A percentile compares a stretch with the other conserved stretches of the same genome.
These are phyloP conservation scores for Austroboletus rostrupii DNA, from an alignment of 1,284 basidiomycete species.

Conservation along the genomic window DNA sequence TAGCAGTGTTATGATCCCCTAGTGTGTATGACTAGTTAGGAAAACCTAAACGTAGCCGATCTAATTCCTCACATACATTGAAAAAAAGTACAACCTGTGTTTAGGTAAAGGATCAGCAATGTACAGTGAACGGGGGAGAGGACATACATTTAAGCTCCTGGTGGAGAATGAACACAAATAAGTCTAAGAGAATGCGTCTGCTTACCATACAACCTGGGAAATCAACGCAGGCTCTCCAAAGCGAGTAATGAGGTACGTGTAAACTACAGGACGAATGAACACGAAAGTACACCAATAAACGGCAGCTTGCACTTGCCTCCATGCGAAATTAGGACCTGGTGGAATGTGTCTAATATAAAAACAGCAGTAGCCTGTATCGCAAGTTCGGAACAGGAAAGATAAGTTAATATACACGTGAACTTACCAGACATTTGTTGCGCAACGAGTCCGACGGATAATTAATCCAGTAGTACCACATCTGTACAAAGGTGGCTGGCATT, in stretches of 20 bases:
- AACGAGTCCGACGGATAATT: constrained; percentile 46
- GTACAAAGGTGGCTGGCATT: constrained; percentile 47
- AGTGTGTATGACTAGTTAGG: not conserved
- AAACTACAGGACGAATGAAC: constrained; percentile 37
- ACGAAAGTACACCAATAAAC: not conserved
- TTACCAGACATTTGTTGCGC: constrained; percentile 42
- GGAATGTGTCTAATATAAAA: constrained; percentile 48
- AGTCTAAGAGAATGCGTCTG: not conserved
- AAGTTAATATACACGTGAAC: not conserved
- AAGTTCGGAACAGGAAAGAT: not conserved
- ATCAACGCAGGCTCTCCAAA: constrained; percentile 39
- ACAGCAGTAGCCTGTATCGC: constrained; percentile 41
- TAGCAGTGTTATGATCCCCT: constrained; percentile 32
- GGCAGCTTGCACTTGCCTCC: constrained; percentile 33
- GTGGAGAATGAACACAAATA: not conserved
- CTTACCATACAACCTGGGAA: constrained; percentile 43
- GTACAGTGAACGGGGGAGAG: not conserved
- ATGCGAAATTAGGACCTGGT: constrained; percentile 55
- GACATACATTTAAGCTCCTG: constrained; percentile 47
- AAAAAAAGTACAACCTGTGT: constrained; percentile 35
- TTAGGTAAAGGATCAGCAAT: not conserved
- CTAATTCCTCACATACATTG: constrained; percentile 20
- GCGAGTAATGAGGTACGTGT: constrained; percentile 50
- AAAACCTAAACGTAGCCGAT: not conserved
- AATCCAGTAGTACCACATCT: constrained; percentile 53